phyloP scores from a whole-genome alignment of 1,284 basidiomycete genomes.

The Trichosporon inkin region DNA sequence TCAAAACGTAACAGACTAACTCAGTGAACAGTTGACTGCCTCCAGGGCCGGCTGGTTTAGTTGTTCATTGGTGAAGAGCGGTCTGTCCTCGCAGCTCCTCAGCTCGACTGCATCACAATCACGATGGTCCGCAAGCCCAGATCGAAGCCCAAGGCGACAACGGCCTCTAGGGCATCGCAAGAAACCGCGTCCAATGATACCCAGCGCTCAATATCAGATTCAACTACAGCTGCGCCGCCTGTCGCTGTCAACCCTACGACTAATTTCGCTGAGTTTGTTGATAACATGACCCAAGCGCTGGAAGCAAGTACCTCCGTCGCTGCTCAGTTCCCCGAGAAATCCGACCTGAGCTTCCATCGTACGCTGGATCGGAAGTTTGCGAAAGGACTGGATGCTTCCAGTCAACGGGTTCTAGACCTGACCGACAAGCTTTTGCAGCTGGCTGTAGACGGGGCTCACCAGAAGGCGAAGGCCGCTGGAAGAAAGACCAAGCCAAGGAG shows the following conservation, averaged over 20 bases:
- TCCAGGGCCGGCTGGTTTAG: no score
- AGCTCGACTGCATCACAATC: no score
- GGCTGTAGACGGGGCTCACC: constrained; percentile 47
- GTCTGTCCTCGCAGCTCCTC: no score
- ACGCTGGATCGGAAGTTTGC: constrained; percentile 72
- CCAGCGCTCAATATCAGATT: no score
- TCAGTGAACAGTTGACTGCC: no score
- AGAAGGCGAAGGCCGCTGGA: constrained; percentile 50
- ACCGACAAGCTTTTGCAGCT: constrained; percentile 63
- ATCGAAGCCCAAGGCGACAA: neutral
- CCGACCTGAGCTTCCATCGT: constrained; percentile 75
- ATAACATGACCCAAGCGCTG: constrained; percentile 38
- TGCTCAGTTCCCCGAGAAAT: constrained; percentile 47
- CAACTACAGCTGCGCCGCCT: neutral
- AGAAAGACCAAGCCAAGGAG: constrained; percentile 26
- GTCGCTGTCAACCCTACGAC: constrained; percentile 14
- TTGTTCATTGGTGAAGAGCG: no score
- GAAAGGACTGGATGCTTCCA: constrained; percentile 41
- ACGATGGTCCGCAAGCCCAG: no score
- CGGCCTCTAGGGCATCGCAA: no score
- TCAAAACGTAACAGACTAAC: no score
- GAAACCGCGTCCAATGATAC: no score
- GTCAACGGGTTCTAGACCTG: constrained; percentile 49
- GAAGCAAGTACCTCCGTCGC: constrained; percentile 44
- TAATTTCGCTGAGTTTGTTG: constrained; percentile 34